phyloP scores from a whole-genome alignment of 2,329 filamentous ascomycete species.

The Tolypocladium cylindrosporum region DNA sequence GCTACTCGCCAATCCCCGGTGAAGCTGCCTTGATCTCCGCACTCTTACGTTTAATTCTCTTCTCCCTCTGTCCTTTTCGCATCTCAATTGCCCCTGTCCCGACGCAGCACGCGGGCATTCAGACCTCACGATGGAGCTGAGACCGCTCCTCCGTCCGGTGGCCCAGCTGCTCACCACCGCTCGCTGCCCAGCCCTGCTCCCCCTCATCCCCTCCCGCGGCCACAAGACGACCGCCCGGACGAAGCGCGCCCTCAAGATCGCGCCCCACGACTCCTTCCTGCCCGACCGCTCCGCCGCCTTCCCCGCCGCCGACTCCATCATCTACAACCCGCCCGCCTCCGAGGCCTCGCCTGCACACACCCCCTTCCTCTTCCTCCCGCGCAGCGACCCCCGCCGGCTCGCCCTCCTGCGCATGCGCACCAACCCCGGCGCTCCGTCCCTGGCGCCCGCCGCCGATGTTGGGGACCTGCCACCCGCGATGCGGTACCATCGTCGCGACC shows the following conservation, averaged over 20 bases:
- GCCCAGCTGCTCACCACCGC: conserved; percentile 19
- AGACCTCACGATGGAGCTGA: conserved; percentile 22
- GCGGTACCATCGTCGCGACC: conserved; percentile 23
- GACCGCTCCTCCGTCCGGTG: conserved; percentile 23
- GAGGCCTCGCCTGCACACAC: conserved; percentile 51
- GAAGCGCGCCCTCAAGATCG: conserved; percentile 47
- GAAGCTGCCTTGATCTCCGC: background rate
- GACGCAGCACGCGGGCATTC: background rate
- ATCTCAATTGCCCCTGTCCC: background rate
- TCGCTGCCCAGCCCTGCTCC: conserved; percentile 10
- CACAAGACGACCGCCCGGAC: conserved; percentile 44
- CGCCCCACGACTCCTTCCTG: conserved; percentile 51
- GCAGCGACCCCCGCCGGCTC: conserved; percentile 41
- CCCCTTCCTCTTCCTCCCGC: conserved; percentile 56
- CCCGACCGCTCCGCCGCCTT: conserved; percentile 21
- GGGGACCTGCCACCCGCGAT: conserved; percentile 24
- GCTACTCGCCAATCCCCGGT: background rate
- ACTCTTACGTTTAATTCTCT: background rate
- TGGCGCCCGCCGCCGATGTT: conserved; percentile 8
- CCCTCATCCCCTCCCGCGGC: conserved; percentile 23
- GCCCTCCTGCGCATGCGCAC: conserved; percentile 36
- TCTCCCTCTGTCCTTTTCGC: background rate
- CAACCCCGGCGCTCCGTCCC: conserved; percentile 14
- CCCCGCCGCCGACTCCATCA: conserved; percentile 28
- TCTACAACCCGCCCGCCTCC: conserved; percentile 48